These are phyloP conservation scores for Sungouiella thailandica DNA, from an alignment of 805 yeast genomes.

Conservation along the genomic window DNA sequence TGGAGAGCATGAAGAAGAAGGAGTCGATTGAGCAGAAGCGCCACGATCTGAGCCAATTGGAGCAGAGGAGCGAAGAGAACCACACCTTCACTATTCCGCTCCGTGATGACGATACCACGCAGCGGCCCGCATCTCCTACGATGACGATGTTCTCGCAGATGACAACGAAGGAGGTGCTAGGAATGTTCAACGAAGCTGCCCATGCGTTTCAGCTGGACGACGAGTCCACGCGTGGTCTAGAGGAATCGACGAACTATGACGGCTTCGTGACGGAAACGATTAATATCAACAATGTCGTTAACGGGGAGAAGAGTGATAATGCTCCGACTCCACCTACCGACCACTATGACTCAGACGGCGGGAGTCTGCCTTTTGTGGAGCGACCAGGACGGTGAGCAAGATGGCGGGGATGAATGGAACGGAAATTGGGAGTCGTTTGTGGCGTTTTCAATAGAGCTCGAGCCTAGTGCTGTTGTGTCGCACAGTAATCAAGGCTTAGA, in stretches of 20 bases:
- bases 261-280: slow-evolving; percentile 51
- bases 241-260: slow-evolving; percentile 32
- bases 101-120: slow-evolving; percentile 28
- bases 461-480: no score
- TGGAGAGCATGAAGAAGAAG: no score
- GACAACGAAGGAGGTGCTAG: slow-evolving; percentile 67
- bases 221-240: slow-evolving; percentile 19
- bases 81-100: slow-evolving; percentile 42
- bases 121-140: slow-evolving; percentile 61
- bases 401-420: no score
- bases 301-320: slow-evolving; percentile 4
- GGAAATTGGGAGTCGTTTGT: no score
- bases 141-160: slow-evolving; percentile 70
- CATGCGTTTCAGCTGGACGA: slow-evolving; percentile 25
- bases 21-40: no score
- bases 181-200: slow-evolving; percentile 66
- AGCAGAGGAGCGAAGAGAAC: no score
- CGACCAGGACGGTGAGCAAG: no score
- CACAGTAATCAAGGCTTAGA: no score
- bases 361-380: slow-evolving; percentile 47
- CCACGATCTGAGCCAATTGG: no score
- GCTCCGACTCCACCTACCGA: slow-evolving; percentile 26
- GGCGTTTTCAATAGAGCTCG: no score
- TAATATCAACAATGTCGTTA: no score
- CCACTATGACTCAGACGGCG: slow-evolving; percentile 16